These are phyloP conservation scores for Penicillium crustosum DNA, from an alignment of 2,329 filamentous ascomycete species.

Conservation along the genomic window DNA sequence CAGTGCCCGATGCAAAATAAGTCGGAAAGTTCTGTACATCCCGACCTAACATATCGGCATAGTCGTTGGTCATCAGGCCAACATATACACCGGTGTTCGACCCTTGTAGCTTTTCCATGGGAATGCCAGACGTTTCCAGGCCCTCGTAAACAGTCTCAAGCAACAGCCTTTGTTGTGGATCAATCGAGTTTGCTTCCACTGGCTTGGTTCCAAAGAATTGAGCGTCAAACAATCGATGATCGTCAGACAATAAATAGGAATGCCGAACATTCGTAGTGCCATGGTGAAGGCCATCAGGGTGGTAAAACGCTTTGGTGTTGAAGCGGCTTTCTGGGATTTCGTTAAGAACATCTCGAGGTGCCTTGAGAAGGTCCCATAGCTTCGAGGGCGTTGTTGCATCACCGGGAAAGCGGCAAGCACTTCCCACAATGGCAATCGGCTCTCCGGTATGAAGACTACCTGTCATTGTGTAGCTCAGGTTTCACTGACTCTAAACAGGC, in stretches of 20 bases:
- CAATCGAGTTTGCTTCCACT: slow-evolving; percentile 33
- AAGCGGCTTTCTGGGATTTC: slow-evolving; percentile 26
- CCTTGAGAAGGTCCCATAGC: slow-evolving; percentile 28
- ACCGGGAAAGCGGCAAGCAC: slow-evolving; percentile 28
- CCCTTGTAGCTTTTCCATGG: slow-evolving; percentile 26
- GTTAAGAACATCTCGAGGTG: slow-evolving; percentile 25
- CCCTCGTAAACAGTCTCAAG: slow-evolving; percentile 30
- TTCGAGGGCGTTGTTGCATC: slow-evolving; percentile 24
- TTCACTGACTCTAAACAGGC: slow-evolving; percentile 4
- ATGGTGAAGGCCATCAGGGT: slow-evolving; percentile 24
- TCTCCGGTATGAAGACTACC: slow-evolving; percentile 13
- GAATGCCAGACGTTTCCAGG: slow-evolving; percentile 25
- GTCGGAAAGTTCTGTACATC: slow-evolving; percentile 26
- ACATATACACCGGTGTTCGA: slow-evolving; percentile 28
- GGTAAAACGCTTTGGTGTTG: slow-evolving; percentile 25
- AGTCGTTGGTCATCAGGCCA: slow-evolving; percentile 32
- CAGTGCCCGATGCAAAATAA: slow-evolving; percentile 35
- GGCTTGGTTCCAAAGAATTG: slow-evolving; percentile 30
- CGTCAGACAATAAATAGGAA: slow-evolving; percentile 27
- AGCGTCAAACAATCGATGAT: slow-evolving; percentile 27
- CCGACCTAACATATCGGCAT: slow-evolving; percentile 22
- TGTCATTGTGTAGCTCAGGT: slow-evolving; percentile 15
- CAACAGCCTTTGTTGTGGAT: slow-evolving; percentile 30
- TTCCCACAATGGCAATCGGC: slow-evolving; percentile 31
- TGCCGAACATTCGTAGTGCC: slow-evolving; percentile 28